These are phyloP conservation scores for Saitozyma podzolica DNA, from an alignment of 768 basidiomycete species.

Conservation along the genomic window DNA sequence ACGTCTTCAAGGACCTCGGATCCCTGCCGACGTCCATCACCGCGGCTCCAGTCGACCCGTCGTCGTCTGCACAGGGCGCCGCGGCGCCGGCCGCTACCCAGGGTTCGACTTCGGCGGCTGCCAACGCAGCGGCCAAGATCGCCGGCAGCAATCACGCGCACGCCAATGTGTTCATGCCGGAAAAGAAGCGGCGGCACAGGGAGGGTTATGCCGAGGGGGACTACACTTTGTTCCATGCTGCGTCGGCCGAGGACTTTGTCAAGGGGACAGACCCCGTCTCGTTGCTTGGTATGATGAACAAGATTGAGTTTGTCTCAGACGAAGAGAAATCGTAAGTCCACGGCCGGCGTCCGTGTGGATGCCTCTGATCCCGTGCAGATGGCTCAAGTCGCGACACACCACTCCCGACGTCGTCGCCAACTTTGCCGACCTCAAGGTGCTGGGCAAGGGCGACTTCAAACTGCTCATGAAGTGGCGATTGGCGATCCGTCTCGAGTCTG, in stretches of 20 bases:
- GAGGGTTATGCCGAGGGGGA: constrained; percentile 95
- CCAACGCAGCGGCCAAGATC: constrained; percentile 60
- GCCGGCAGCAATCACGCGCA: constrained; percentile 59
- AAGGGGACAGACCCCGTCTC: constrained; percentile 69
- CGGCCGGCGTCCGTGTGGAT: not conserved
- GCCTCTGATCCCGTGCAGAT: constrained; percentile 56
- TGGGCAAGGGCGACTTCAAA: constrained; percentile 98
- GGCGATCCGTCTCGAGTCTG: constrained; percentile 83
- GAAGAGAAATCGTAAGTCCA: constrained; percentile 61
- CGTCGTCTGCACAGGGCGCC: constrained; percentile 11
- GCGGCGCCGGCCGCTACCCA: constrained; percentile 14
- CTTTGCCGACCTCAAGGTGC: constrained; percentile 87
- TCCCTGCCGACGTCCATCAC: constrained; percentile 45
- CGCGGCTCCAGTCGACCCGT: constrained; percentile 14
- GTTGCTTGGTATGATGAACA: constrained; percentile 69
- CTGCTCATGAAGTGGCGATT: constrained; percentile 84
- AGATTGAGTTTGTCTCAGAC: constrained; percentile 72
- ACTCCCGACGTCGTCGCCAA: constrained; percentile 77
- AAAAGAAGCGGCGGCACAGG: constrained; percentile 88
- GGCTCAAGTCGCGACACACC: constrained; percentile 71
- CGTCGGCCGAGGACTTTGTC: constrained; percentile 71
- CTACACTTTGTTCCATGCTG: constrained; percentile 79
- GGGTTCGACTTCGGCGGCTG: constrained; percentile 43
- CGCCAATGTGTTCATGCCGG: constrained; percentile 89
- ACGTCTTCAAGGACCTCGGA: constrained; percentile 85